A percentile compares a stretch with the other conserved stretches of the same genome.
phyloP scores from a whole-genome alignment of 2,329 filamentous ascomycete species.

The Achaetomium macrosporum region DNA sequence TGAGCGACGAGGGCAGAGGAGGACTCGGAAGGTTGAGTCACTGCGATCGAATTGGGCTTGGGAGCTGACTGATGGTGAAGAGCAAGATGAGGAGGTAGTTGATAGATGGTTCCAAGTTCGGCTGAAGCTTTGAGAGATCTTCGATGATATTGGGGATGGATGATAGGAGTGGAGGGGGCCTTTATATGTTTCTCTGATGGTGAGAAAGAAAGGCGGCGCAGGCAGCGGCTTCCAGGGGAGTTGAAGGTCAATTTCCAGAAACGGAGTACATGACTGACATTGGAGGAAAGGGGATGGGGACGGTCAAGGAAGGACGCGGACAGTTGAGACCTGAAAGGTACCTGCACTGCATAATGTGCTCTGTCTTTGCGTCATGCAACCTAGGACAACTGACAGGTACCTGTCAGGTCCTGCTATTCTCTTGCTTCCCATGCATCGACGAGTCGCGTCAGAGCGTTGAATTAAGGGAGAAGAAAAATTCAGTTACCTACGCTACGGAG shows the following conservation, averaged over 20 bases:
- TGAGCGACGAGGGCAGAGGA: not conserved
- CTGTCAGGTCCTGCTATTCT: not conserved
- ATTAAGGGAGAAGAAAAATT: slow-evolving; percentile 8
- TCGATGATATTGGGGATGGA: not conserved
- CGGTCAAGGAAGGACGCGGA: not conserved
- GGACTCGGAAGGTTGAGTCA: not conserved
- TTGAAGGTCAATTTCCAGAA: slow-evolving; percentile 8
- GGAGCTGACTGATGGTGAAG: not conserved
- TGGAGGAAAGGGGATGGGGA: slow-evolving; percentile 3
- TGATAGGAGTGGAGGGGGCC: not conserved
- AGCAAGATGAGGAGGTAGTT: not conserved
- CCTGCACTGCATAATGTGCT: not conserved
- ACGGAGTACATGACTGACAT: slow-evolving; percentile 13
- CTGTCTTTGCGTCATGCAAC: not conserved
- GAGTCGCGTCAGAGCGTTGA: slow-evolving; percentile 8
- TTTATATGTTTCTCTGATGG: slow-evolving; percentile 10
- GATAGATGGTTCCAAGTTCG: not conserved
- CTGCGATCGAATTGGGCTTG: no score
- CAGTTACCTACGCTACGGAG: no score
- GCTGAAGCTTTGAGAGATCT: not conserved
- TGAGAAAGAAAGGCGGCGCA: slow-evolving; percentile 7
- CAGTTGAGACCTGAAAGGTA: slow-evolving; percentile 3
- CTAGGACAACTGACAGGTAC: not conserved
- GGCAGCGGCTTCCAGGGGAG: not conserved
- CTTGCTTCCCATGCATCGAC: not conserved